phyloP scores from a whole-genome alignment of 176 grass and related monocot species.

The Rhynchospora breviuscula region DNA sequence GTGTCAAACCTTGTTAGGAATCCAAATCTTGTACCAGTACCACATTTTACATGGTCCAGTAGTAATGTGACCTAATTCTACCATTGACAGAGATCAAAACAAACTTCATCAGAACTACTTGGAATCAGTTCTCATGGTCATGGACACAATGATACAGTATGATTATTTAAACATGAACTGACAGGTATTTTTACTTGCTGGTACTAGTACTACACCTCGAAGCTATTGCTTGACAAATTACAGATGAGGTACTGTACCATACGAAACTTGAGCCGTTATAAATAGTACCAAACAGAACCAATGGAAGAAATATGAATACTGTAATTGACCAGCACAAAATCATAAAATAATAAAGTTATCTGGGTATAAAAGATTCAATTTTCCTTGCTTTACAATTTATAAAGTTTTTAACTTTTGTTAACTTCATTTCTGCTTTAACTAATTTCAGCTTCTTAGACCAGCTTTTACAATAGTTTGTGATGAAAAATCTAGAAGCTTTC shows the following conservation, averaged over 20 bases:
- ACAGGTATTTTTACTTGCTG: background rate
- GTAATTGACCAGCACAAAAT: background rate
- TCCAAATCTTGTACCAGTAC: background rate
- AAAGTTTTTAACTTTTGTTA: background rate
- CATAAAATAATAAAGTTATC: background rate
- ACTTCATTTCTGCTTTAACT: conserved; percentile 11
- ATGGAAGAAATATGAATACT: background rate
- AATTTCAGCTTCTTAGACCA: conserved; percentile 70
- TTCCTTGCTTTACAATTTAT: background rate
- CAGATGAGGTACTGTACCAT: background rate
- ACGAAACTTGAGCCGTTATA: background rate
- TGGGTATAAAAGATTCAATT: background rate
- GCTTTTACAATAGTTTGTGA: conserved; percentile 65
- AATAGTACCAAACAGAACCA: background rate
- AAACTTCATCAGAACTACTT: background rate
- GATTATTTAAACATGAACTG: background rate
- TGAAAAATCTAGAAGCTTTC: conserved; percentile 60
- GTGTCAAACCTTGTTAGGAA: background rate
- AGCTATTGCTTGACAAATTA: background rate
- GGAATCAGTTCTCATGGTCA: background rate
- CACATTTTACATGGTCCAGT: background rate
- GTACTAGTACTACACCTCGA: background rate
- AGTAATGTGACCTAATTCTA: background rate
- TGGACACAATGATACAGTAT: background rate
- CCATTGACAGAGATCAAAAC: background rate